Percentiles rank a stretch among this genome's conserved stretches.
Conservation (phyloP, 441 rosid species). For the Theobroma grandiflorum region DNA sequence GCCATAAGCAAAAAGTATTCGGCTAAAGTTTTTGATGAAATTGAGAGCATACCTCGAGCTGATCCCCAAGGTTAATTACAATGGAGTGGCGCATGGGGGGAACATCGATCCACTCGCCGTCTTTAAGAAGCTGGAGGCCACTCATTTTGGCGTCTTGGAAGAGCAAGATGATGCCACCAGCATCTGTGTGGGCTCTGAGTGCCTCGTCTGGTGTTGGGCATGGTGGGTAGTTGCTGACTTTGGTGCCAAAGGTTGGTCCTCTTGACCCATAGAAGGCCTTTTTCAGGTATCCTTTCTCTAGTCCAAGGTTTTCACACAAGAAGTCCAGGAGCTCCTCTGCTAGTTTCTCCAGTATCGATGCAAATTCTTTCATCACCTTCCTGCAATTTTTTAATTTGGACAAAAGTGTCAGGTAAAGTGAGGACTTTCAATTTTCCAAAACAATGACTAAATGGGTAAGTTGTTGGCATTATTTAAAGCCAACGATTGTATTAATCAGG, state of each 20-base stretch:
- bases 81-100: constrained; percentile 95
- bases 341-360: constrained; percentile 69
- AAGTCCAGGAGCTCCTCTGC: constrained; percentile 83
- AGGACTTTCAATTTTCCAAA: background rate
- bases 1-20: background rate
- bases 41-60: constrained; percentile 66
- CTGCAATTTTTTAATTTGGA: constrained; percentile 38
- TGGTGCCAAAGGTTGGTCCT: constrained; percentile 87
- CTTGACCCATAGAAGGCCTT: constrained; percentile 68
- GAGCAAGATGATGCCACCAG: constrained; percentile 87
- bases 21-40: background rate
- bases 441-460: background rate
- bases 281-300: constrained; percentile 84
- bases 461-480: background rate
- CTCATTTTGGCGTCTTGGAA: constrained; percentile 88
- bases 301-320: constrained; percentile 86
- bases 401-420: background rate
- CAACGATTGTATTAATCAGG: background rate
- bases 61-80: constrained; percentile 94
- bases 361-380: constrained; percentile 76
- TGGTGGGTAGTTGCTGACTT: constrained; percentile 94
- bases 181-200: constrained; percentile 92
- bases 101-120: constrained; percentile 85
- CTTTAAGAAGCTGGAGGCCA: constrained; percentile 94
- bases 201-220: constrained; percentile 94